Conservation (phyloP, 129 eudicot genomes). For the Glebionis coronaria region DNA sequence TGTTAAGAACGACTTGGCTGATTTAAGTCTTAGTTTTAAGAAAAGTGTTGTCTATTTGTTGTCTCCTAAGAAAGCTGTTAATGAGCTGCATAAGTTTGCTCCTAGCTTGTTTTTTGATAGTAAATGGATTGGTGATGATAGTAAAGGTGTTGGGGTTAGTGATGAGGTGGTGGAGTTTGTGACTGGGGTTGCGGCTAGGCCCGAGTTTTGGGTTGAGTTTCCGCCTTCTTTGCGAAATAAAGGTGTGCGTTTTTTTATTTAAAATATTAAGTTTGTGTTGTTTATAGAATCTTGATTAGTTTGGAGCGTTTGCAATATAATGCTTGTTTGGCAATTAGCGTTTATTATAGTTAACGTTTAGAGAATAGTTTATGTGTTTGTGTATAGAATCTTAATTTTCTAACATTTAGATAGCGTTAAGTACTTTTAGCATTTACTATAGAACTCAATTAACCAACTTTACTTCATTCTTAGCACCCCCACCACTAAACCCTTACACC, state of each 20-base stretch:
- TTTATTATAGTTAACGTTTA: too few species aligned
- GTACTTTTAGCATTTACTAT: too few species aligned
- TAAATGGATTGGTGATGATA: conserved; percentile 18
- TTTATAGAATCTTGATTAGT: not conserved
- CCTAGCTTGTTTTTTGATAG: conserved; percentile 36
- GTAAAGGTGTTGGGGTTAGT: conserved; percentile 31
- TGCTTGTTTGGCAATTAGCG: too few species aligned
- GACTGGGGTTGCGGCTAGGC: conserved; percentile 33
- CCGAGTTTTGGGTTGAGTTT: conserved; percentile 64
- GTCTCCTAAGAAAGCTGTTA: conserved; percentile 47
- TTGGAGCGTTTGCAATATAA: too few species aligned
- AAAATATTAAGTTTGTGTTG: not conserved
- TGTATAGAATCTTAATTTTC: too few species aligned
- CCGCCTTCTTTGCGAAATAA: conserved; percentile 40
- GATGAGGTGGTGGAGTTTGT: conserved; percentile 58
- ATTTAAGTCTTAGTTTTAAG: conserved; percentile 55
- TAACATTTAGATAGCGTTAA: too few species aligned
- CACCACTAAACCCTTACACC: conserved; percentile 32
- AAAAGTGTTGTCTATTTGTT: conserved; percentile 45
- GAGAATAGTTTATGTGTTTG: too few species aligned
- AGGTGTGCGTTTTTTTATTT: conserved; percentile 31
- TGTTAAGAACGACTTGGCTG: conserved; percentile 61
- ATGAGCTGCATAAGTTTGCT: conserved; percentile 47
- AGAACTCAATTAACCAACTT: conserved; percentile 55
- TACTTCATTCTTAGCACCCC: conserved; percentile 69